Conservation (phyloP, 208 protist species). For the Acanthamoeba polyphaga region DNA sequence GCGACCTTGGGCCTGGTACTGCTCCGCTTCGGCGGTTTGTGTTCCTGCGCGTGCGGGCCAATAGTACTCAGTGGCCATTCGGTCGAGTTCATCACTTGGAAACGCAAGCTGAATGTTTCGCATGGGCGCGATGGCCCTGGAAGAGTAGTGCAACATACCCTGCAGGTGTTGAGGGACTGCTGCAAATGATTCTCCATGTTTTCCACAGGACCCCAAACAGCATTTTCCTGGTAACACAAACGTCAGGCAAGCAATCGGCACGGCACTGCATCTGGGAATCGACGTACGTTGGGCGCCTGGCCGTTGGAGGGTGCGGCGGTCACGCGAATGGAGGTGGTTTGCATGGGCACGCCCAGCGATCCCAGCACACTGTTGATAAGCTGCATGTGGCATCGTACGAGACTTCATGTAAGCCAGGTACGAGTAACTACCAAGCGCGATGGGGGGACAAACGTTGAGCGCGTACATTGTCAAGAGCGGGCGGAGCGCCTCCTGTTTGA, state of each 20-base stretch:
- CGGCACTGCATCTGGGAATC: neutral
- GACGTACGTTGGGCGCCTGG: slow-evolving; percentile 34
- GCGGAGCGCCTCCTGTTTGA: slow-evolving; percentile 18
- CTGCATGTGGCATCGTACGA: neutral
- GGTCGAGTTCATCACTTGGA: no score
- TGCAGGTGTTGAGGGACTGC: slow-evolving; percentile 31
- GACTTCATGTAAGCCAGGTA: no score
- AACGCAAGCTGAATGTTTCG: neutral
- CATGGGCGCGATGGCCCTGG: neutral
- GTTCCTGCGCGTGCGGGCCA: neutral
- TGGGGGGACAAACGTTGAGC: neutral
- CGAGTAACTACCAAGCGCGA: no score
- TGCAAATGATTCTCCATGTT: slow-evolving; percentile 20
- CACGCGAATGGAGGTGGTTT: slow-evolving; percentile 39
- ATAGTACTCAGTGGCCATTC: neutral
- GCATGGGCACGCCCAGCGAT: slow-evolving; percentile 50
- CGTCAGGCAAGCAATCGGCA: neutral
- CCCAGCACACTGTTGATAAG: slow-evolving; percentile 63
- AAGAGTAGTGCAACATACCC: neutral
- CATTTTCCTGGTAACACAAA: slow-evolving; percentile 2
- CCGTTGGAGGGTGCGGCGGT: slow-evolving; percentile 7
- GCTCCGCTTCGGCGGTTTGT: neutral
- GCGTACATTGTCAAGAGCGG: slow-evolving; percentile 45
- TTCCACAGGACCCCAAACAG: slow-evolving; percentile 5
- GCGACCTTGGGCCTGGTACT: neutral